Evolutionary conservation across 2,329 filamentous ascomycete species (phyloP).

Genomic region (Aureobasidium sp.): DNA sequence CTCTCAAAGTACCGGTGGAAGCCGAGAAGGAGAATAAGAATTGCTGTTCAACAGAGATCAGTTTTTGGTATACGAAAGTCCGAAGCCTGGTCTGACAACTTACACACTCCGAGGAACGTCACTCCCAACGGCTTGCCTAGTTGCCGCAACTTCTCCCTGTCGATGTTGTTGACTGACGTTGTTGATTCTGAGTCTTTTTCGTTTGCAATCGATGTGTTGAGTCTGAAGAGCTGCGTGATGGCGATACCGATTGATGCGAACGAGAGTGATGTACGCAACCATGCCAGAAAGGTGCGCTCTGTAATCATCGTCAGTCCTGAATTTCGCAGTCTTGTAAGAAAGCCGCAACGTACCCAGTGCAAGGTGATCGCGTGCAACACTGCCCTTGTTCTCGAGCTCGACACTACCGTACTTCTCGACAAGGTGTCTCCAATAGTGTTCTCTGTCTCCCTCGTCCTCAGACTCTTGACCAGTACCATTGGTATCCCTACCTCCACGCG

Average conservation of each 20-base stretch:
- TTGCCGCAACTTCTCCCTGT: slow-evolving; percentile 39
- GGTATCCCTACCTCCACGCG: background rate
- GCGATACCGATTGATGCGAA: slow-evolving; percentile 79
- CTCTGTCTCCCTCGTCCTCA: slow-evolving; percentile 18
- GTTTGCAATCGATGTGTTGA: slow-evolving; percentile 56
- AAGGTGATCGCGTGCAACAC: slow-evolving; percentile 72
- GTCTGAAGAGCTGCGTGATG: slow-evolving; percentile 74
- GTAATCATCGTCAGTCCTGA: background rate
- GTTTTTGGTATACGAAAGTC: background rate
- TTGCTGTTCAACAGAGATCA: slow-evolving; percentile 35
- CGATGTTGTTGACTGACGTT: slow-evolving; percentile 18
- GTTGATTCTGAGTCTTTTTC: slow-evolving; percentile 14
- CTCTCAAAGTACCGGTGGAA: slow-evolving; percentile 71
- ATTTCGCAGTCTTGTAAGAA: no score
- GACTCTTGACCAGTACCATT: background rate
- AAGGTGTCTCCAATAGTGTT: slow-evolving; percentile 45
- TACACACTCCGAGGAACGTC: slow-evolving; percentile 60
- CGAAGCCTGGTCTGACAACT: slow-evolving; percentile 11
- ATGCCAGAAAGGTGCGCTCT: slow-evolving; percentile 81
- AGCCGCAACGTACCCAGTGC: slow-evolving; percentile 53
- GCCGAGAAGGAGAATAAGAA: slow-evolving; percentile 65
- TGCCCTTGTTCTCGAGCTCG: slow-evolving; percentile 79
- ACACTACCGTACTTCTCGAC: slow-evolving; percentile 57
- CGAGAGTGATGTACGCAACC: slow-evolving; percentile 71
- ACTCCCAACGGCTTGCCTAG: slow-evolving; percentile 68